Evolutionary conservation across 495 filamentous ascomycete species (phyloP), one percentile per base, ranked within the genome.

Genomic region (Cryomyces minteri): DNA sequence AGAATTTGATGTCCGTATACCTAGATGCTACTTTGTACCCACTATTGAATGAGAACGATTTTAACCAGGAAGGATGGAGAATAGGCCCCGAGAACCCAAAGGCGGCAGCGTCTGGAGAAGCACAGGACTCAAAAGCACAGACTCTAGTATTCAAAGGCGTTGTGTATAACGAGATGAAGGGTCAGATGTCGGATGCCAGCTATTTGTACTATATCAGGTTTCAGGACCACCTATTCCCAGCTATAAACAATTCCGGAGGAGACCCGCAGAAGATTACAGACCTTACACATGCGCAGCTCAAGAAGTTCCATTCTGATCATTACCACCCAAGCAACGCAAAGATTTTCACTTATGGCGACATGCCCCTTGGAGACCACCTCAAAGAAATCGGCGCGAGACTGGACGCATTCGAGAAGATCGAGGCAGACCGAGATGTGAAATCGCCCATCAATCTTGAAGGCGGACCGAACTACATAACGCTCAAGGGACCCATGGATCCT

Each of bases 81-180:
- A 71, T 98, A 47, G 90, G 90, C 1, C 90, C 90, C 0, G 85
- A 93, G 62, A 84, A 98, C 57, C 80, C 83, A 5, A 66, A 70
- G 38, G 72, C 73, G 14, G 53, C 69, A 4, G 52, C 63, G 36
- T 54, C 67, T 25, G 65, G 61, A 4, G 66, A 68, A 8, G 52
- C 62, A 33, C 54, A 60, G 47, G 66, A 59, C 46, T 59, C 30
- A 54, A 25, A 56, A 58, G 45, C 65, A 61, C 71, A 65, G 43
- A 75, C 72, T 33, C 73, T 96, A 14, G 79, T 95, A 10, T 98
- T 98, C 69, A 98, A 98, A 60, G 90, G 90, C 25, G 90, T 98
- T 8, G 90, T 98, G 25, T 98, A 98, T 62, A 98, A 98, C 56
- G 90, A 98, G 64, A 98, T 98, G 90, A 98, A 98, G 63, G 90